Percentiles rank a stretch among this genome's conserved stretches.
Conservation (phyloP, 768 basidiomycete genomes). For the Leccinellum rugosiceps region DNA sequence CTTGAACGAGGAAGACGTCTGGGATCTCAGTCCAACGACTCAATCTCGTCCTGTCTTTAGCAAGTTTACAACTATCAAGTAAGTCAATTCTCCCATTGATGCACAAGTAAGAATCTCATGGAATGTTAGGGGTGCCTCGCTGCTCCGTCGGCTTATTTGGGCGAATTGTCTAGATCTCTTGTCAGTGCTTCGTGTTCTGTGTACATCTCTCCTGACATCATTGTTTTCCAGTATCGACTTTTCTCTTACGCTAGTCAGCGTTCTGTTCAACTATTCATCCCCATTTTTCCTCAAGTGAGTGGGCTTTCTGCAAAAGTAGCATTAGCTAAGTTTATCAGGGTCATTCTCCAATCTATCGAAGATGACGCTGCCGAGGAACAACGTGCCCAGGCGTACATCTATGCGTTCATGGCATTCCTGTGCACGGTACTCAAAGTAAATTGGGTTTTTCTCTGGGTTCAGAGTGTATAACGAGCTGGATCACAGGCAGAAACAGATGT, state of each 20-base stretch:
- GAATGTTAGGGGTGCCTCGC: slow-evolving; percentile 24
- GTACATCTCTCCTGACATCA: not conserved
- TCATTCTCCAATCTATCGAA: slow-evolving; percentile 59
- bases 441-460: not conserved
- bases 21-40: slow-evolving; percentile 64
- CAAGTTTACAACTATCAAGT: slow-evolving; percentile 38
- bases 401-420: slow-evolving; percentile 71
- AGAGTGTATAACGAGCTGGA: not conserved
- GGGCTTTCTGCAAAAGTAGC: not conserved
- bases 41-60: slow-evolving; percentile 63
- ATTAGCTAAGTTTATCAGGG: slow-evolving; percentile 28
- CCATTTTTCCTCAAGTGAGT: slow-evolving; percentile 82
- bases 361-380: slow-evolving; percentile 43
- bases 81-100: not conserved
- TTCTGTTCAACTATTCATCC: slow-evolving; percentile 72
- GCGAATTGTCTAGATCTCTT: slow-evolving; percentile 47
- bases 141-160: slow-evolving; percentile 42
- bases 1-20: slow-evolving; percentile 69
- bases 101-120: not conserved
- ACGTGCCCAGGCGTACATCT: slow-evolving; percentile 66
- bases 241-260: slow-evolving; percentile 60
- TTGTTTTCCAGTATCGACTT: slow-evolving; percentile 53
- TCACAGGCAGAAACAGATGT: slow-evolving; percentile 59
- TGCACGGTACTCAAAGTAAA: slow-evolving; percentile 39
- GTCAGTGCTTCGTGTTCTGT: slow-evolving; percentile 12